phyloP scores from a whole-genome alignment of 75 land plant species.

The Picea sitchensis region DNA sequence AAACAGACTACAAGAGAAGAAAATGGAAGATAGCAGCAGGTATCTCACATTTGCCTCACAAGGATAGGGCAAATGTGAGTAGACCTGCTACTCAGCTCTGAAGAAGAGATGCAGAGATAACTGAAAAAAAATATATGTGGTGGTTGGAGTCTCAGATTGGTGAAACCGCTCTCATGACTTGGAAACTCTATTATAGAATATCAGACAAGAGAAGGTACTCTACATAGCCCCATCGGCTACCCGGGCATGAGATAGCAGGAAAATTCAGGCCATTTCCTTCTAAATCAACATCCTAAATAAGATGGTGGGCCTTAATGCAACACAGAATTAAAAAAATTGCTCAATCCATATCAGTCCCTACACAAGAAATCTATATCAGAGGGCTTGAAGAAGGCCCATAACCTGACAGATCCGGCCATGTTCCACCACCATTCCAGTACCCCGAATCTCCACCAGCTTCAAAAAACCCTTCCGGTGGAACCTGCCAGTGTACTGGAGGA shows the following conservation, averaged over 20 bases:
- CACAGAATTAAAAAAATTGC: background rate
- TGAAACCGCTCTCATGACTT: constrained; percentile 1
- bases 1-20: too few relatives aligned
- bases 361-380: background rate
- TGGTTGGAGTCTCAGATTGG: background rate
- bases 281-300: background rate
- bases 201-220: background rate
- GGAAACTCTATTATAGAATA: background rate
- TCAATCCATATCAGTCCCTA: background rate
- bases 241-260: background rate
- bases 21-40: too few relatives aligned
- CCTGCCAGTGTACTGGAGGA: background rate
- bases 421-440: background rate
- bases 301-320: background rate
- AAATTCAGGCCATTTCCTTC: background rate
- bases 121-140: too few relatives aligned
- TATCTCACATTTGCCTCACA: too few relatives aligned
- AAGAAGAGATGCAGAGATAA: too few relatives aligned
- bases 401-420: constrained; percentile 1
- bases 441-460: background rate
- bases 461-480: background rate
- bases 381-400: constrained; percentile 1
- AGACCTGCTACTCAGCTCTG: too few relatives aligned
- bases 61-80: too few relatives aligned
- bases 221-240: background rate